A percentile compares a stretch with the other conserved stretches of the same genome.
These are phyloP conservation scores for Coemansia sp. DNA, from an alignment of 192 early-diverging fungal species.

Conservation along the genomic window DNA sequence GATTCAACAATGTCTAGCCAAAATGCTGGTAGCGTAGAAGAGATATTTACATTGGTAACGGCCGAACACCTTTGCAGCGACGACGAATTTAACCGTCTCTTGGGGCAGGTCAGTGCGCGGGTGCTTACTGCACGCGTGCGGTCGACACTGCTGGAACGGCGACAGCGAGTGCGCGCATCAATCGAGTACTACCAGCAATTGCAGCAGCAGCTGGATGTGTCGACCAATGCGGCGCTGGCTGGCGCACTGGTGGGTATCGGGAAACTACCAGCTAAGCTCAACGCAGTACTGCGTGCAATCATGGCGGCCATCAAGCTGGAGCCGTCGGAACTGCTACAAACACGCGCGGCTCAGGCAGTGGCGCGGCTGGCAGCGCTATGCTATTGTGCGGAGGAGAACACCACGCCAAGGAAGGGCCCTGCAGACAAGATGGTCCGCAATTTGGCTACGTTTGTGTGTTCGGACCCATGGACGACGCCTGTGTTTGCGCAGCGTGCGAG, in stretches of 20 bases:
- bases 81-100: constrained; percentile 47
- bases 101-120: constrained; percentile 29
- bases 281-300: constrained; percentile 78
- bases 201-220: constrained; percentile 66
- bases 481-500: constrained; percentile 53
- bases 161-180: constrained; percentile 62
- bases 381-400: constrained; percentile 6
- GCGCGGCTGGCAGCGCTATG: constrained; percentile 47
- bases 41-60: constrained; percentile 60
- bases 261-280: constrained; percentile 76
- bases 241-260: constrained; percentile 79
- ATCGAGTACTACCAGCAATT: constrained; percentile 68
- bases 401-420: constrained; percentile 38
- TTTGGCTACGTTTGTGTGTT: constrained; percentile 78
- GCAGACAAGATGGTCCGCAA: constrained; percentile 91
- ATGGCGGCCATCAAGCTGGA: constrained; percentile 84
- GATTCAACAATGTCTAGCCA: background rate
- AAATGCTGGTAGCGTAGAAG: background rate
- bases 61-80: constrained; percentile 53
- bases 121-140: background rate
- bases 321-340: constrained; percentile 57
- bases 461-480: constrained; percentile 73
- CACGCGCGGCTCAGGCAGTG: constrained; percentile 58
- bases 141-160: constrained; percentile 55
- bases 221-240: constrained; percentile 64